Conservation (phyloP, 805 yeast genomes). For the Saccharomycopsis babjevae region DNA sequence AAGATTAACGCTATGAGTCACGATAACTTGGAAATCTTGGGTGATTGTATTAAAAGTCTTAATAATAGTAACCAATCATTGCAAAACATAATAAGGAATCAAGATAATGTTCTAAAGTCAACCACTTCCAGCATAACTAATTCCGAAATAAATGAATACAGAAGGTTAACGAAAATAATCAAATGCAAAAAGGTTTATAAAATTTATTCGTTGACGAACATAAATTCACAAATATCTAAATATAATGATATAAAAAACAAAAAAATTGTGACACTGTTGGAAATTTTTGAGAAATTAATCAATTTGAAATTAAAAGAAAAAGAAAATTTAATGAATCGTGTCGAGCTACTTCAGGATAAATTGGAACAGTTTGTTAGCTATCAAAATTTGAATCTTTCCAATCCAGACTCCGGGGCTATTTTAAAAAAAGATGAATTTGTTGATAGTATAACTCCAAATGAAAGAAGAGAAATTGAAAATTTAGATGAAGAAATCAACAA, state of each 20-base stretch:
- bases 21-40: constrained; percentile 12
- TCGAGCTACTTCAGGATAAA: constrained; percentile 13
- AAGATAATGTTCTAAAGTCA: constrained; percentile 10
- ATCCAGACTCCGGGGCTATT: not conserved
- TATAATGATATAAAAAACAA: constrained; percentile 16
- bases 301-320: constrained; percentile 13
- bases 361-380: constrained; percentile 15
- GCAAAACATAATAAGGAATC: not conserved
- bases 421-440: not conserved
- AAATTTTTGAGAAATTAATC: constrained; percentile 13
- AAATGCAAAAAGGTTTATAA: constrained; percentile 14
- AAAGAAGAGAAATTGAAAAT: constrained; percentile 5
- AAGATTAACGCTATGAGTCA: not conserved
- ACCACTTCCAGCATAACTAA: not conserved
- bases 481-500: constrained; percentile 11
- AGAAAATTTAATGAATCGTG: constrained; percentile 12
- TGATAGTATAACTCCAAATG: constrained; percentile 2
- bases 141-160: constrained; percentile 13
- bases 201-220: constrained; percentile 15
- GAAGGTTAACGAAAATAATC: constrained; percentile 11
- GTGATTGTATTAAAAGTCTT: constrained; percentile 11
- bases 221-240: constrained; percentile 17
- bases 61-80: constrained; percentile 13
- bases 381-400: not conserved
- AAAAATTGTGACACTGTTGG: constrained; percentile 16